Evolutionary conservation across 345 rosid species (phyloP).

Genomic region (Aethionema arabicum): DNA sequence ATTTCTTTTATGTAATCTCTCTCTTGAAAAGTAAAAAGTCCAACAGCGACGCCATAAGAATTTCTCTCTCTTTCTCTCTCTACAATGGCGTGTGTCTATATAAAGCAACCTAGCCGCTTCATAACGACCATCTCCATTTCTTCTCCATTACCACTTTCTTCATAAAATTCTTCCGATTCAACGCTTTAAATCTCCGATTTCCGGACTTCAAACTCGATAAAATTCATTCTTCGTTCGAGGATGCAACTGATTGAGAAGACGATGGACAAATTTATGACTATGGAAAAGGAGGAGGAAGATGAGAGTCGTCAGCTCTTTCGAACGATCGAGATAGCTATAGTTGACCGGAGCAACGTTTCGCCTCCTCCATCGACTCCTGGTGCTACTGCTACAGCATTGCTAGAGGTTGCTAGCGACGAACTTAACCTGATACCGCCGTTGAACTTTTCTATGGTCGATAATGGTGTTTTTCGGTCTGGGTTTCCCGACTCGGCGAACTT

Average conservation of each 20-base stretch:
- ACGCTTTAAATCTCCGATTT: background rate
- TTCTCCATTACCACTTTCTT: conserved; percentile 11
- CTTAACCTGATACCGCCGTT: conserved; percentile 66
- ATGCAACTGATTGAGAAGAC: conserved; percentile 38
- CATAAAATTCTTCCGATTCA: background rate
- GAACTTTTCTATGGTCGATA: conserved; percentile 92
- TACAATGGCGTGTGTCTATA: conserved; percentile 37
- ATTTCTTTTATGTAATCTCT: background rate
- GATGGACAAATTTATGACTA: conserved; percentile 23
- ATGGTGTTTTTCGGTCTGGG: conserved; percentile 94
- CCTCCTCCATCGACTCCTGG: conserved; percentile 7
- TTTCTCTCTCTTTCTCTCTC: conserved; percentile 29
- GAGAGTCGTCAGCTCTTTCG: conserved; percentile 28
- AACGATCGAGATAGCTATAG: conserved; percentile 51
- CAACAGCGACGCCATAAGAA: conserved; percentile 32
- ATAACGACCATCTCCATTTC: conserved; percentile 37
- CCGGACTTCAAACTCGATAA: background rate
- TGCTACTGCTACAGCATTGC: conserved; percentile 6
- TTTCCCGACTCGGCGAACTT: conserved; percentile 89
- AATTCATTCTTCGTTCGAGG: background rate
- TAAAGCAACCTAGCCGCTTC: conserved; percentile 36
- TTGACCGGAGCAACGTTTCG: conserved; percentile 46
- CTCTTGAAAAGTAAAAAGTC: conserved; percentile 33
- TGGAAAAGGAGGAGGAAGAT: conserved; percentile 8
- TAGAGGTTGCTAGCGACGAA: conserved; percentile 44